These are phyloP conservation scores for Solanum lycopersicoides DNA, from an alignment of 257 asterid species.

Conservation along the genomic window DNA sequence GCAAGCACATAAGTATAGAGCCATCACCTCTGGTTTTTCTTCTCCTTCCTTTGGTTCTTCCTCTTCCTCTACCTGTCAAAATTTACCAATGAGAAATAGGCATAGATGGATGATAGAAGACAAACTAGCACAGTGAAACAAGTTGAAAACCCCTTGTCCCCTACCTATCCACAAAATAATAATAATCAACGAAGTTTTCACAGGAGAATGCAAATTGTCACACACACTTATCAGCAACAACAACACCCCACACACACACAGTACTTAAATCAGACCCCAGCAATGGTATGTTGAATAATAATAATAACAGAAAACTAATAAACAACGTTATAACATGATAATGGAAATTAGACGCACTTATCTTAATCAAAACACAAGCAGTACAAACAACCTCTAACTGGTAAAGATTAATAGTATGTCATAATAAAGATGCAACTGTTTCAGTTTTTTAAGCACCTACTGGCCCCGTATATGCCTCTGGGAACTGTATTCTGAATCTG, in stretches of 20 bases:
- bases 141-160: neutral
- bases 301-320: neutral
- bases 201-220: neutral
- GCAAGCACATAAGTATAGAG: neutral
- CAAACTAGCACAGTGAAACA: neutral
- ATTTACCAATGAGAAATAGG: neutral
- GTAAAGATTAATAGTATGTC: neutral
- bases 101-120: neutral
- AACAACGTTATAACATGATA: neutral
- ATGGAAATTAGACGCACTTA: neutral
- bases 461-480: neutral
- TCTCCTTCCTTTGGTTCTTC: conserved; percentile 94
- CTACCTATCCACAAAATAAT: neutral
- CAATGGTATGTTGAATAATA: neutral
- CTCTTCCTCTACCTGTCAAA: conserved; percentile 88
- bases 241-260: neutral
- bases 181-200: neutral
- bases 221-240: neutral
- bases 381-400: neutral
- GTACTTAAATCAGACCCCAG: neutral
- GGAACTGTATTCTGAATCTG: neutral
- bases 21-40: conserved; percentile 65
- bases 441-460: neutral
- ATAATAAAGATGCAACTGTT: neutral
- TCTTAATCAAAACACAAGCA: neutral